Conservation (phyloP, 1,284 basidiomycete genomes). For the Sphaerobolus stellatus region DNA sequence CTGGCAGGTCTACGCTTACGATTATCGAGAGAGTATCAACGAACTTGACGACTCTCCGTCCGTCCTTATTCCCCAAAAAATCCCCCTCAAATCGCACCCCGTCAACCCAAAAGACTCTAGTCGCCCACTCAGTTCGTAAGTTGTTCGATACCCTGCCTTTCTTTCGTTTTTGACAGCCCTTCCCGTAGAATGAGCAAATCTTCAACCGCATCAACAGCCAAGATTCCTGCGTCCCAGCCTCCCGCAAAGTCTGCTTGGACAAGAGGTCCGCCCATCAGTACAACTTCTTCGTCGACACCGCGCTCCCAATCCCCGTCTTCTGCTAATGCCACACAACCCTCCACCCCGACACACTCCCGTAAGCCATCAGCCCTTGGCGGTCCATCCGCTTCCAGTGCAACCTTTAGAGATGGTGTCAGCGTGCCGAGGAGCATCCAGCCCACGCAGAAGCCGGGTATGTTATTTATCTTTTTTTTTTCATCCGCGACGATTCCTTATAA, state of each 20-base stretch:
- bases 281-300: conserved; percentile 55
- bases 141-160: conserved; percentile 24
- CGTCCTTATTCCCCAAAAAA: conserved; percentile 36
- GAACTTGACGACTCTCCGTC: conserved; percentile 19
- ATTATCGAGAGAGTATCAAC: conserved; percentile 23
- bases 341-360: conserved; percentile 62
- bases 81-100: conserved; percentile 13
- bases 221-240: conserved; percentile 62
- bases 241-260: conserved; percentile 78
- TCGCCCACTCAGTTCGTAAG: conserved; percentile 52
- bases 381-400: conserved; percentile 40
- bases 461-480: conserved; percentile 17
- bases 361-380: conserved; percentile 69
- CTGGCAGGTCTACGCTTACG: conserved; percentile 86
- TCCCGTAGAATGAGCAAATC: conserved; percentile 79
- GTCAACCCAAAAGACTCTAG: conserved; percentile 13
- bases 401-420: conserved; percentile 73
- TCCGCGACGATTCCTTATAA: too few species aligned
- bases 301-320: conserved; percentile 76
- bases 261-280: conserved; percentile 70
- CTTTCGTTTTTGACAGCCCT: conserved; percentile 17
- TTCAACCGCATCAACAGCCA: conserved; percentile 66
- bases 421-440: conserved; percentile 56
- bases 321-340: conserved; percentile 42
- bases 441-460: conserved; percentile 63